phyloP scores from a whole-genome alignment of 2,329 filamentous ascomycete genomes.

The Calonectria hongkongensis region DNA sequence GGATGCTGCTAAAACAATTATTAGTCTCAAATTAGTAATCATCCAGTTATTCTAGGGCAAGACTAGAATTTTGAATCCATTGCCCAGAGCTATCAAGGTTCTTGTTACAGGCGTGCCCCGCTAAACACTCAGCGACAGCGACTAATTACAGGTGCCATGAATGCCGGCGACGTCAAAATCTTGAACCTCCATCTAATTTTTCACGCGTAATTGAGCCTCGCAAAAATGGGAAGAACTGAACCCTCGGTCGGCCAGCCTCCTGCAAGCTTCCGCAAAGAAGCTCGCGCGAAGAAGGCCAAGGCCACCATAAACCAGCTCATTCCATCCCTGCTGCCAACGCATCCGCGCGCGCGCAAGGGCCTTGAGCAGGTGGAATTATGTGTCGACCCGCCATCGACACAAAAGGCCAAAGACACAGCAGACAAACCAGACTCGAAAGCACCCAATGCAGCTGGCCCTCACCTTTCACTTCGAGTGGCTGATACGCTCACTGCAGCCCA shows the following conservation, averaged over 20 bases:
- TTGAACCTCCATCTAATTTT: neutral
- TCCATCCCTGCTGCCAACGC: slow-evolving; percentile 63
- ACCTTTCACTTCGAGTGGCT: slow-evolving; percentile 66
- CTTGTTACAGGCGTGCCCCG: neutral
- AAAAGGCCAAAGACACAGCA: neutral
- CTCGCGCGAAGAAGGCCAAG: slow-evolving; percentile 73
- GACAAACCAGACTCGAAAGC: neutral
- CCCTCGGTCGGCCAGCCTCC: slow-evolving; percentile 51
- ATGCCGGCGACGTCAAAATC: neutral
- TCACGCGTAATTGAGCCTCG: neutral
- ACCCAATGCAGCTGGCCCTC: slow-evolving; percentile 46
- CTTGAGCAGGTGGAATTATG: slow-evolving; percentile 71
- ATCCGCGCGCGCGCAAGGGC: slow-evolving; percentile 73
- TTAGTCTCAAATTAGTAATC: neutral
- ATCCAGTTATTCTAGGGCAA: neutral
- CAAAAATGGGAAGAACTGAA: slow-evolving; percentile 52
- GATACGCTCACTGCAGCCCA: slow-evolving; percentile 73
- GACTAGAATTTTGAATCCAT: neutral
- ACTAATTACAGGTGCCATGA: slow-evolving; percentile 4
- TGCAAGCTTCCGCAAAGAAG: slow-evolving; percentile 54
- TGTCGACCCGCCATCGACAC: slow-evolving; percentile 53
- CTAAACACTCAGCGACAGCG: slow-evolving; percentile 1
- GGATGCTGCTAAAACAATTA: neutral
- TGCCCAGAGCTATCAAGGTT: slow-evolving; percentile 14
- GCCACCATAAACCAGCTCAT: slow-evolving; percentile 76